Evolutionary conservation across 202 grass and related monocot species (phyloP).

Genomic region (Zizania palustris): DNA sequence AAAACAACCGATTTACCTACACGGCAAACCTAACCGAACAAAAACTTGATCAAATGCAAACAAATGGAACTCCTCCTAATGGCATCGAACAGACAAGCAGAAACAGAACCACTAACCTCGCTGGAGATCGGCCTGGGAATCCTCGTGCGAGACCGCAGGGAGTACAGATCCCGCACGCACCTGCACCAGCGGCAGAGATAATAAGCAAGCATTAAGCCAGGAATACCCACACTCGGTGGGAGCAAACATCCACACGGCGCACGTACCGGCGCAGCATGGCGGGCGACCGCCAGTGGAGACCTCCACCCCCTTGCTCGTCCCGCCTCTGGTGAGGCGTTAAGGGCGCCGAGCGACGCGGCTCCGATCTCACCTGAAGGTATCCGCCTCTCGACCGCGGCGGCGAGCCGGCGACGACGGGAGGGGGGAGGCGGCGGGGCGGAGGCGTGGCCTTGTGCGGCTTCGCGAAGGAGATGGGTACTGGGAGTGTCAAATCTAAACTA

Average conservation of each 20-base stretch:
- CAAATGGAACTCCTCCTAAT: background rate
- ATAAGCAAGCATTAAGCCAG: slow-evolving; percentile 36
- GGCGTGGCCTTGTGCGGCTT: slow-evolving; percentile 42
- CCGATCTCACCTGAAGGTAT: slow-evolving; percentile 26
- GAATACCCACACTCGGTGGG: slow-evolving; percentile 36
- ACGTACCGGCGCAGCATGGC: slow-evolving; percentile 55
- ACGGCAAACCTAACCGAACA: background rate
- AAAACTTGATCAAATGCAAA: background rate
- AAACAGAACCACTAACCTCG: slow-evolving; percentile 52
- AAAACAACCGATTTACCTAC: background rate
- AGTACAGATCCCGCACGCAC: slow-evolving; percentile 74
- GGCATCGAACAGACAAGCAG: background rate
- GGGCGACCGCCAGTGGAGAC: slow-evolving; percentile 2
- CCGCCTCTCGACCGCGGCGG: too few species aligned
- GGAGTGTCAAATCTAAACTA: background rate
- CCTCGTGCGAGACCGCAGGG: slow-evolving; percentile 51
- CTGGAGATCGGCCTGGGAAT: slow-evolving; percentile 57
- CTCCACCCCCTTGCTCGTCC: slow-evolving; percentile 31
- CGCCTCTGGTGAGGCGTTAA: background rate
- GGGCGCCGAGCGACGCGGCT: background rate
- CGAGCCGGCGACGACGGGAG: background rate
- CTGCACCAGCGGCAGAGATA: slow-evolving; percentile 37
- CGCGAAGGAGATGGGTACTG: slow-evolving; percentile 8
- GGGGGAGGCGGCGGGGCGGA: background rate
- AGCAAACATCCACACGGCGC: background rate